These are phyloP conservation scores for Fonsecaea multimorphosa DNA, from an alignment of 2,329 filamentous ascomycete species.

Conservation along the genomic window DNA sequence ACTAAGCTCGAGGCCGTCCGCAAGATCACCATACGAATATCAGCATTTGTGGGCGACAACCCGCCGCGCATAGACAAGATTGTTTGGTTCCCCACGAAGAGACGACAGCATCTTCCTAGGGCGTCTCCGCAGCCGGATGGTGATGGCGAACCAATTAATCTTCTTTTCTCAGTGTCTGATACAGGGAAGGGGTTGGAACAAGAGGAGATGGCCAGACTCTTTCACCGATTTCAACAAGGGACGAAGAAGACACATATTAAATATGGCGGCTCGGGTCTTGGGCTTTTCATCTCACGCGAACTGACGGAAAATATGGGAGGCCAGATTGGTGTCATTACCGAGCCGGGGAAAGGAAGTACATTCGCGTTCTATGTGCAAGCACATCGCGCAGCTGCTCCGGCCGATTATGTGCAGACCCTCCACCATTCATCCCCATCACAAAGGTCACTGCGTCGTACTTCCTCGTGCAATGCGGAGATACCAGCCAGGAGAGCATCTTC, in stretches of 20 bases:
- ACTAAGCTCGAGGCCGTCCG: constrained; percentile 45
- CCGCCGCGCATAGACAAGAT: constrained; percentile 22
- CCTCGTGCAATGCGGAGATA: neutral
- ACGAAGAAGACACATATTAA: constrained; percentile 76
- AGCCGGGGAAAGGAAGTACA: constrained; percentile 60
- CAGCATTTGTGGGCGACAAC: constrained; percentile 15
- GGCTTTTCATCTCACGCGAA: constrained; percentile 77
- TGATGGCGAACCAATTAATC: constrained; percentile 63
- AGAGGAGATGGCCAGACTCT: constrained; percentile 74
- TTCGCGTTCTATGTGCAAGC: constrained; percentile 65
- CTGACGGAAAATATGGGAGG: constrained; percentile 80
- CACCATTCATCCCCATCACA: neutral
- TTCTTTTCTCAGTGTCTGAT: constrained; percentile 76
- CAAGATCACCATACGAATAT: constrained; percentile 24
- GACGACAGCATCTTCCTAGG: constrained; percentile 37
- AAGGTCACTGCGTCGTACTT: constrained; percentile 5
- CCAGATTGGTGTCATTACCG: constrained; percentile 71
- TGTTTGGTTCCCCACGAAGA: constrained; percentile 28
- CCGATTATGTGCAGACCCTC: neutral
- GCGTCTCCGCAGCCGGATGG: constrained; percentile 63
- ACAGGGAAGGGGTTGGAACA: constrained; percentile 75
- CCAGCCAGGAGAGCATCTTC: neutral
- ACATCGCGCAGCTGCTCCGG: constrained; percentile 1
- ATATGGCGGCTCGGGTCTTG: constrained; percentile 78
- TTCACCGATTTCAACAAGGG: constrained; percentile 79